Evolutionary conservation across 1,284 basidiomycete species (phyloP).

Genomic region (Malassezia obtusa): DNA sequence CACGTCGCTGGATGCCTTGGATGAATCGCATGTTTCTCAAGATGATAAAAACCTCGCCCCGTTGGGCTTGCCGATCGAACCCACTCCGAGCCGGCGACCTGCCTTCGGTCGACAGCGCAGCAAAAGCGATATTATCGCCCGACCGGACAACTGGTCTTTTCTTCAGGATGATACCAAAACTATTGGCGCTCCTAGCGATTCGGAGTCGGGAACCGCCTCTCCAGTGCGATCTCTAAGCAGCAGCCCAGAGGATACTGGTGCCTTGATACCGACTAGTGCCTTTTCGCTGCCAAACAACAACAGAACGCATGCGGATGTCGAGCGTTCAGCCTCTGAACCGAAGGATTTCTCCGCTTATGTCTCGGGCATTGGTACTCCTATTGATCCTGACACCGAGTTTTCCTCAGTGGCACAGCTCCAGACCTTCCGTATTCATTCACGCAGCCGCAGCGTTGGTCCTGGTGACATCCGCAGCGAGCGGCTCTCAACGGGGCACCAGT

Average conservation of each 20-base stretch:
- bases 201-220: not conserved
- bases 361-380: slow-evolving; percentile 36
- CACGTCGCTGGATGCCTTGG: not conserved
- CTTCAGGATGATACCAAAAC: not conserved
- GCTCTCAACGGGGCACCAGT: not conserved
- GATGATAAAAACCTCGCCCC: no score
- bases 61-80: no score
- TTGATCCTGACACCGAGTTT: slow-evolving; percentile 43
- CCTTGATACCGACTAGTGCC: not conserved
- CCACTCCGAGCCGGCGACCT: no score
- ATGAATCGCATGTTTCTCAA: not conserved
- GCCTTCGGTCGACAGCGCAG: not conserved
- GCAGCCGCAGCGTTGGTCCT: slow-evolving; percentile 24
- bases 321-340: not conserved
- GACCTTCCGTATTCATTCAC: slow-evolving; percentile 31
- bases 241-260: not conserved
- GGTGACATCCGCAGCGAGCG: slow-evolving; percentile 1
- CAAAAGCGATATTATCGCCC: slow-evolving; percentile 6
- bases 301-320: not conserved
- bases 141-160: not conserved
- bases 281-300: not conserved
- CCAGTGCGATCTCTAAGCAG: not conserved
- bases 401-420: slow-evolving; percentile 42
- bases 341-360: slow-evolving; percentile 31
- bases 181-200: not conserved